Evolutionary conservation across 1,139 yeast genomes (phyloP).

Genomic region (Magnusiomyces suaveolens): DNA sequence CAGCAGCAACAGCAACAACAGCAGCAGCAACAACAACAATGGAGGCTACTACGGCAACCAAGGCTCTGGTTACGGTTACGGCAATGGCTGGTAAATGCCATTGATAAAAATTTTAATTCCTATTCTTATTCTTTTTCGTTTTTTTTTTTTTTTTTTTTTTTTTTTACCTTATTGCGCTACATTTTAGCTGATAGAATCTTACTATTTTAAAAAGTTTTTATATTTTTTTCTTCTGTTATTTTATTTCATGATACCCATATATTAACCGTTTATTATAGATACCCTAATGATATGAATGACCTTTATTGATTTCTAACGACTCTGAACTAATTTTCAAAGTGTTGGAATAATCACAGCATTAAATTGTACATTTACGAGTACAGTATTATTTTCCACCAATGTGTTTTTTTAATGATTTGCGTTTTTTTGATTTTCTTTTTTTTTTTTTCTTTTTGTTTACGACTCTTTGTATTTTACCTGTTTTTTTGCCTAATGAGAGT

Average conservation of each 20-base stretch:
- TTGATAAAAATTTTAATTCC: background rate
- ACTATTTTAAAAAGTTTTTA: constrained; percentile 5
- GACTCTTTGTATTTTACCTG: background rate
- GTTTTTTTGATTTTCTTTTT: background rate
- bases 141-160: constrained; percentile 3
- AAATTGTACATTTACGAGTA: background rate
- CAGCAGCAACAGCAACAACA: constrained; percentile 31
- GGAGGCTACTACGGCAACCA: constrained; percentile 24
- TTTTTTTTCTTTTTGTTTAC: background rate
- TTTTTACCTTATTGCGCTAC: constrained; percentile 1
- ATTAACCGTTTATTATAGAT: background rate
- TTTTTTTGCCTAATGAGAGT: constrained; percentile 3
- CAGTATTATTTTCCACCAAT: background rate
- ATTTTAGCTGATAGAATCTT: constrained; percentile 5
- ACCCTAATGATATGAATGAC: constrained; percentile 3
- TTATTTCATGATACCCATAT: constrained; percentile 5
- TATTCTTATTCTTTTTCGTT: constrained; percentile 5
- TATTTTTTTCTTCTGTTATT: constrained; percentile 3
- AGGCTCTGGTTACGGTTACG: constrained; percentile 12
- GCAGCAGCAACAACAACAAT: constrained; percentile 26
- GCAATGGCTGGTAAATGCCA: constrained; percentile 13
- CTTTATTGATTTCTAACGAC: background rate
- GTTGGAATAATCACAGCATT: background rate
- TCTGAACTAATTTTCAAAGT: background rate
- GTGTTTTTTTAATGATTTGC: background rate